Percentiles rank a stretch among this genome's conserved stretches.
phyloP scores from a whole-genome alignment of 495 filamentous ascomycete genomes.

The Daldinia bambusicola region DNA sequence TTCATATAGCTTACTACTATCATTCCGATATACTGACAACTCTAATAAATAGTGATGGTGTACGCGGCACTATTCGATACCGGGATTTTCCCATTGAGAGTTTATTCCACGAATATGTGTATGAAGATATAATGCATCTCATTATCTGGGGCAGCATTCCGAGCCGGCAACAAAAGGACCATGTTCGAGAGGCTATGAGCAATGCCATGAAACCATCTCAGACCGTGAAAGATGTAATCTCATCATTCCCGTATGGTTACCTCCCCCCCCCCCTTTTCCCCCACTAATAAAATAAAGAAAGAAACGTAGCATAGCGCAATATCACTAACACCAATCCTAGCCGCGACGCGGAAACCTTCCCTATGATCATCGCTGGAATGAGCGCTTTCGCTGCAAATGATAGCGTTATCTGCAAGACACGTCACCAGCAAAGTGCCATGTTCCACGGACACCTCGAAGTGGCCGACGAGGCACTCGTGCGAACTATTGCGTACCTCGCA shows the following conservation, averaged over 20 bases:
- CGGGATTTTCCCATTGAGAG: constrained; percentile 57
- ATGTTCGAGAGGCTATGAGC: constrained; percentile 50
- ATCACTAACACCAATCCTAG: constrained; percentile 26
- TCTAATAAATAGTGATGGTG: constrained; percentile 40
- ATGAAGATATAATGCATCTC: constrained; percentile 57
- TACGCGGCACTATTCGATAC: constrained; percentile 50
- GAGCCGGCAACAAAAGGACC: constrained; percentile 48
- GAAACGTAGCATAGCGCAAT: not conserved
- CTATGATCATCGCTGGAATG: constrained; percentile 52
- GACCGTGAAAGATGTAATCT: constrained; percentile 51
- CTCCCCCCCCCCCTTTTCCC: not conserved
- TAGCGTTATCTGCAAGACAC: constrained; percentile 50
- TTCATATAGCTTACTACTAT: not conserved
- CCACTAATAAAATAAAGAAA: not conserved
- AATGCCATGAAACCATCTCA: constrained; percentile 52
- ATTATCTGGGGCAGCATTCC: constrained; percentile 61
- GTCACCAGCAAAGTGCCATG: constrained; percentile 50
- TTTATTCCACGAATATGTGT: constrained; percentile 53
- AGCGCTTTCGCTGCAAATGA: constrained; percentile 49
- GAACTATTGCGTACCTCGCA: constrained; percentile 54
- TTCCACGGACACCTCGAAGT: constrained; percentile 52
- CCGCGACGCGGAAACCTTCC: constrained; percentile 38
- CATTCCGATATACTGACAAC: not conserved
- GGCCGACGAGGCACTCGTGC: constrained; percentile 56
- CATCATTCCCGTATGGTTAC: constrained; percentile 43